Conservation (phyloP, 805 yeast species). For the Sugiyamaella floridensis region DNA sequence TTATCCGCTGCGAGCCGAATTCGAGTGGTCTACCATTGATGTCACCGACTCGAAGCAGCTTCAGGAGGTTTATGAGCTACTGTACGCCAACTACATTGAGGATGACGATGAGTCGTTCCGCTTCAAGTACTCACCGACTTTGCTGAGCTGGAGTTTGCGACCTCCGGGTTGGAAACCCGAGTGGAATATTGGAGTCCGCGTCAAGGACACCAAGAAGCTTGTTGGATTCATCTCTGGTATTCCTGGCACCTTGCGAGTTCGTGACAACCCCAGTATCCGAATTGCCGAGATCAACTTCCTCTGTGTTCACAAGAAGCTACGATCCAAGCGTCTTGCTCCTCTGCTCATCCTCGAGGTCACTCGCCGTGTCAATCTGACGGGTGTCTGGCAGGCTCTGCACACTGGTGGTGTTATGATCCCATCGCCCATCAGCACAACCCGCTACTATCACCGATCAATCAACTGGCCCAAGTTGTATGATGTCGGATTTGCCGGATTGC, state of each 20-base stretch:
- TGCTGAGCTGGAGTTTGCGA: conserved; percentile 86
- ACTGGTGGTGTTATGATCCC: conserved; percentile 91
- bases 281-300: conserved; percentile 85
- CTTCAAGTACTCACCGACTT: conserved; percentile 76
- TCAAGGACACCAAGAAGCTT: conserved; percentile 62
- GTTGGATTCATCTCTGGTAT: conserved; percentile 92
- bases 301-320: conserved; percentile 87
- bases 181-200: conserved; percentile 94
- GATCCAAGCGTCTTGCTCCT: conserved; percentile 93
- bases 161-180: conserved; percentile 89
- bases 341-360: conserved; percentile 90
- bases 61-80: conserved; percentile 68
- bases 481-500: conserved; percentile 82
- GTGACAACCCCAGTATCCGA: conserved; percentile 39
- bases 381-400: conserved; percentile 93
- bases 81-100: conserved; percentile 90
- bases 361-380: conserved; percentile 73
- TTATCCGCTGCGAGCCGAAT: conserved; percentile 62
- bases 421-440: conserved; percentile 80
- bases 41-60: conserved; percentile 47
- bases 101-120: conserved; percentile 89
- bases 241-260: conserved; percentile 63
- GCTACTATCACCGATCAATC: conserved; percentile 89
- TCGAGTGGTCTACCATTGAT: conserved; percentile 85
- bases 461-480: conserved; percentile 87